Base-by-base conservation (phyloP, 352 stramenopile species). In the Globisporangium spinosum region DNA sequence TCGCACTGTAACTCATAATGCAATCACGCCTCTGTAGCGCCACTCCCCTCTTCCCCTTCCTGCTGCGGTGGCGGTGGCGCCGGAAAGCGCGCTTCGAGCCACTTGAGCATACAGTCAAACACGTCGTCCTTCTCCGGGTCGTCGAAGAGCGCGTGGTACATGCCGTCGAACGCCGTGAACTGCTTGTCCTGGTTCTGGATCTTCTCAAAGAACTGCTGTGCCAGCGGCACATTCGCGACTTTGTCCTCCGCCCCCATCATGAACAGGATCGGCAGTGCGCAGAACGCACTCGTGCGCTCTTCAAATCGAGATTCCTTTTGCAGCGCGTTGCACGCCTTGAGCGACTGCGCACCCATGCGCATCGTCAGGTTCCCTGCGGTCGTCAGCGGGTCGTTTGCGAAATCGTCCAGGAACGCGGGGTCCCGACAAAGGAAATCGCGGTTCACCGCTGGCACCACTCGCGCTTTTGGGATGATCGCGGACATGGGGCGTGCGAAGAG, bases 101-200 rank as follows among this genome's bases (percentile, higher is more conserved):
- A 92, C 32, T 70, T 57, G 29, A 58, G 67, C 12, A 87, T 49
- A 10, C 67, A 66, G 0, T 73, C 58, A 29, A 88, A 62, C 20
- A 89, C 80, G 0, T 74, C 57, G 25, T 86, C 73, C 10, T 76
- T 74, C 65, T 90, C 79, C 0, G 75, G 77, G 63, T 92, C 83
- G 38, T 90, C 77, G 59, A 81, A 89, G 9, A 90, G 70, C 32
- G 74, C 74, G 27, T 92, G 82, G 58, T 71, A 90, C 13, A 81
- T 65, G 3, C 79, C 82, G 2, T 77, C 68, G 25, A 92, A 81
- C 5, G 80, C 53, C 63, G 78, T 80, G 54, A 90, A 76, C 29
- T 80, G 68, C 67, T 92, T 92, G 75, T 90, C 80, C 7, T 51
- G 62, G 47, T 62, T 79, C 1, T 62, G 62, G 20, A 80, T 20